Base-by-base conservation (phyloP, 2,329 filamentous ascomycete genomes). In the Microcera coccophila region DNA sequence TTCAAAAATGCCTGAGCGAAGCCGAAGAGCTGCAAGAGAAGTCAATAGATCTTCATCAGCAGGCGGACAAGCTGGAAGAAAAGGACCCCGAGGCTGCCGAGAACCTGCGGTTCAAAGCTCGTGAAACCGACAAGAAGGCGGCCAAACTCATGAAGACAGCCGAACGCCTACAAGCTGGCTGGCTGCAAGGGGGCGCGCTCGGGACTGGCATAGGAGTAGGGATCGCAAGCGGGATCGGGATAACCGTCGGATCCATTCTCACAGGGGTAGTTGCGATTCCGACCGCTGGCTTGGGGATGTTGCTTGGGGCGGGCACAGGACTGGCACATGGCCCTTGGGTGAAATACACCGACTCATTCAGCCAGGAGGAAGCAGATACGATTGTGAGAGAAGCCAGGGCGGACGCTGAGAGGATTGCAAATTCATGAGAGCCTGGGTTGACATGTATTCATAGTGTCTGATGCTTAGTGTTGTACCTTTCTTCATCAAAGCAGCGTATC, bases 91-190 rank as follows among this genome's bases (percentile, higher is more conserved):
- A 54, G 14, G 20, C 39, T 17, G 52, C 47, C 4, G 41, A 53
- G 10, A 32, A 55, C 4, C 37, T 55, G 11, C 28, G 34, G 3
- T 19, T 33, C 28, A 41, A 55, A 36, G 52, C 52, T 2, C 41
- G 45, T 0, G 45, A 55, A 18, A 42, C 44, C 1, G 52, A 55
- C 15, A 55, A 55, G 12, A 54, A 52, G 11, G 52, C 52, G 0
- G 52, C 52, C 4, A 55, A 55, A 35, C 36, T 55, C 1, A 55
- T 55, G 52, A 55, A 55, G 19, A 55, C 48, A 3, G 52, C 52
- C 0, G 52, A 55, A 1, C 29, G 52, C 2, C 24, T 55, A 0
- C 42, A 55, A n/a, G 48, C 52, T 2, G 52, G 52, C 1, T 55
- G 52, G 52, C 14, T 55, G 3, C 52, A 55, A 21, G 52, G 52